Conservation (phyloP, 2,329 filamentous ascomycete genomes). For the Hypoxylon sp. region DNA sequence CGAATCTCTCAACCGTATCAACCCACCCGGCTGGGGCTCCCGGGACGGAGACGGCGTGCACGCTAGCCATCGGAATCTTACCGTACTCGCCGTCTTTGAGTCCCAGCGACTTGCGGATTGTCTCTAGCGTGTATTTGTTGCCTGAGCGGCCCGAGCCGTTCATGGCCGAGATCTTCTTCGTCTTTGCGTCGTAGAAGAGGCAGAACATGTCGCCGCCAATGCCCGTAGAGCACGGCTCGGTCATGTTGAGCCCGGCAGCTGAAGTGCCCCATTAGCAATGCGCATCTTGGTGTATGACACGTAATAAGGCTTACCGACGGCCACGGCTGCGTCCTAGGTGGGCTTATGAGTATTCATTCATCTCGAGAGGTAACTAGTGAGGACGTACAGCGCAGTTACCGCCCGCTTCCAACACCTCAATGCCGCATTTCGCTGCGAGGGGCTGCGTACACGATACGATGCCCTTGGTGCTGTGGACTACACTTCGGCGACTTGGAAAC, state of each 20-base stretch:
- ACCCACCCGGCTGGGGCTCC: conserved; percentile 95
- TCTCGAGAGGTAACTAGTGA: background rate
- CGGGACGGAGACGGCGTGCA: conserved; percentile 87
- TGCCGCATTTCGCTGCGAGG: conserved; percentile 86
- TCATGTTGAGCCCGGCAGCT: conserved; percentile 93
- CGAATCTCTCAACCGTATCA: conserved; percentile 88
- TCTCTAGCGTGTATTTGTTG: conserved; percentile 74
- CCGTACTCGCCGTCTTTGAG: conserved; percentile 67
- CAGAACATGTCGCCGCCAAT: conserved; percentile 99
- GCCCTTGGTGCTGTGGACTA: conserved; percentile 91
- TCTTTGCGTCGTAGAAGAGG: conserved; percentile 88
- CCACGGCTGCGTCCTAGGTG: conserved; percentile 89
- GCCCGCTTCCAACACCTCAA: conserved; percentile 85
- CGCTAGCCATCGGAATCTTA: conserved; percentile 79
- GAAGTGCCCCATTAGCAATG: conserved; percentile 7
- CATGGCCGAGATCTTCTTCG: conserved; percentile 83
- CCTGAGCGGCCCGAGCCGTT: conserved; percentile 94
- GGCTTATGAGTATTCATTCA: background rate
- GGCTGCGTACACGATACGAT: conserved; percentile 93
- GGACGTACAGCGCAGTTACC: conserved; percentile 89
- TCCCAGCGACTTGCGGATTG: conserved; percentile 76
- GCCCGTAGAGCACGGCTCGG: conserved; percentile 91
- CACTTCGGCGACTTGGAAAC: conserved; percentile 85
- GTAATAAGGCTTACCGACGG: conserved; percentile 73
- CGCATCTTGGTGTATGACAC: background rate